Evolutionary conservation across 2,329 filamentous ascomycete species (phyloP), one percentile per base, ranked within the genome.

Genomic region (Fusarium zealandicum): DNA sequence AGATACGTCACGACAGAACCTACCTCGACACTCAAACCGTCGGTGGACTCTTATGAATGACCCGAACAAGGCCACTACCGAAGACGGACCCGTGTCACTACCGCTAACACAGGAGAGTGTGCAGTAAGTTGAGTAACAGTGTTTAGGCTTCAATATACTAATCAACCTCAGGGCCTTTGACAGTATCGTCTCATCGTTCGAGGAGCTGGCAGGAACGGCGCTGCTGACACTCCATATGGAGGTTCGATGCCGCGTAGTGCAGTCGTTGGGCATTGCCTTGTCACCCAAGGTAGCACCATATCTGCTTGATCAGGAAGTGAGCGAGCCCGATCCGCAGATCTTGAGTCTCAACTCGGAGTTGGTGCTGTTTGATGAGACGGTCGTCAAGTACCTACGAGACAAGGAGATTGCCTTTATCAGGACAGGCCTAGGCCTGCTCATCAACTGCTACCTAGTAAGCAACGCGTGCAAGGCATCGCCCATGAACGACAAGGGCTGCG

Each of bases 181-280:
- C 72, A 87, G 82, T 54, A 95, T 96, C 14, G 82, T 97, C 9
- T 82, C 87, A 17, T 93, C 90, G 2, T 95, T 93, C 73, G 88
- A 90, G 55, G 84, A 91, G 59, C 86, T 99, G 31, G 90, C 90
- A 20, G 82, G 83, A 14, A 92, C 87, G 3, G 87, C 93, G 35
- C 83, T 98, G 3, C 80, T 96, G 20, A 96, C 92, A 0, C 78
- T 99, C 4, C 93, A 98, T 70, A 85, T 96, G 72, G 92, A 97
- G 72, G 85, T 96, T 41, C 88, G 95, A 39, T 92, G 90, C 69
- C 91, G 92, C 43, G 88, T 96, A 61, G 84, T 96, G 31, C 86
- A 93, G 70, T 92, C 93, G 59, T 82, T 99, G 33, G 75, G 79
- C 72, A 82, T 77, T 57, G 86, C 81, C 52, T 80, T 82, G 64